Conservation (phyloP, 208 protist genomes). For the Porcisia hertigi region DNA sequence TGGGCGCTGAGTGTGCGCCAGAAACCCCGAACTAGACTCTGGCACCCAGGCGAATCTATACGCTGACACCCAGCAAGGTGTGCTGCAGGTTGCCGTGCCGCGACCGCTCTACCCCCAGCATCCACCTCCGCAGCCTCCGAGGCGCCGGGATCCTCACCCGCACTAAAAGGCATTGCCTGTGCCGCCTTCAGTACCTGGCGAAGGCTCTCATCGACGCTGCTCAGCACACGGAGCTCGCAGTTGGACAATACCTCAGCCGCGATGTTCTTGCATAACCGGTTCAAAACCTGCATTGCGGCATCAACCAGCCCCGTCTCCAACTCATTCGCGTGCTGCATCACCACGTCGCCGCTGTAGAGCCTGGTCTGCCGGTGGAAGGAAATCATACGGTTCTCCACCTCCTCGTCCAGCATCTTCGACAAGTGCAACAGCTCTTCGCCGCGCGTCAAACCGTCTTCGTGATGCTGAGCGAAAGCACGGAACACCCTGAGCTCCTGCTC, state of each 20-base stretch:
- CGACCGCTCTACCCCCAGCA: not conserved
- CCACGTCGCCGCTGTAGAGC: constrained; percentile 65
- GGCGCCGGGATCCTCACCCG: not conserved
- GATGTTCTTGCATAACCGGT: constrained; percentile 58
- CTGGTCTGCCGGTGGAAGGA: constrained; percentile 60
- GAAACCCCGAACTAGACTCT: constrained; percentile 54
- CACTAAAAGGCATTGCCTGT: constrained; percentile 51
- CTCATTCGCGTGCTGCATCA: constrained; percentile 37
- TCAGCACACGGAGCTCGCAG: constrained; percentile 52
- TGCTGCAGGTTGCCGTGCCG: not conserved
- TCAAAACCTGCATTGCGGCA: constrained; percentile 50
- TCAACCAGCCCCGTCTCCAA: constrained; percentile 61
- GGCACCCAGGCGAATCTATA: constrained; percentile 60
- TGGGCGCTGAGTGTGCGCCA: constrained; percentile 53
- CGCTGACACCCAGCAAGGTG: constrained; percentile 16
- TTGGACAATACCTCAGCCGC: constrained; percentile 47
- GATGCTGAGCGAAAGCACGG: constrained; percentile 39
- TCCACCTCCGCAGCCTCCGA: constrained; percentile 15
- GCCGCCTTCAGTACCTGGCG: constrained; percentile 55
- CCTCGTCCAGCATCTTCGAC: constrained; percentile 52
- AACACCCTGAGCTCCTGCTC: constrained; percentile 62
- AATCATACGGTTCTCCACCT: constrained; percentile 46
- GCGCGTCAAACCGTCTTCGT: constrained; percentile 52
- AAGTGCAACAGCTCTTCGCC: constrained; percentile 70
- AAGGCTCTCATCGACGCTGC: constrained; percentile 53